These are phyloP conservation scores for Vanilla planifolia DNA, from an alignment of 106 monocot genomes.

Conservation along the genomic window DNA sequence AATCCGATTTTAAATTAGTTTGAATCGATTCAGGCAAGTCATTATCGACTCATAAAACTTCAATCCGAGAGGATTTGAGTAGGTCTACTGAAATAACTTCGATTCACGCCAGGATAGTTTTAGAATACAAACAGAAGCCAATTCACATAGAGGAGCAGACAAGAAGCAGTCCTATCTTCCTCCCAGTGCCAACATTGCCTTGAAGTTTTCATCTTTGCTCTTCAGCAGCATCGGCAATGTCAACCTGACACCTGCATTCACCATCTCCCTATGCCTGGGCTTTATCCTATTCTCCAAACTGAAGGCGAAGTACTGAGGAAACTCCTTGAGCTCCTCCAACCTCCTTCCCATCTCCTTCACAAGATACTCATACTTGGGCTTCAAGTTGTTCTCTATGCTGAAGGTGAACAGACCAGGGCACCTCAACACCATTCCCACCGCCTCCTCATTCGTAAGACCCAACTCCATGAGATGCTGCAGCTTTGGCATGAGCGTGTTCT, in stretches of 20 bases:
- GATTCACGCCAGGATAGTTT: too few species aligned
- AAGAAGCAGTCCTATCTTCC: not conserved
- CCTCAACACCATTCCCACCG: constrained; percentile 57
- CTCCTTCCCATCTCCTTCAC: constrained; percentile 43
- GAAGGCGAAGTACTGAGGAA: constrained; percentile 86
- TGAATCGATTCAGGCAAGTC: too few species aligned
- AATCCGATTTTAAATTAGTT: too few species aligned
- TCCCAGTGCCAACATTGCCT: constrained; percentile 22
- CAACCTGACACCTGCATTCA: constrained; percentile 32
- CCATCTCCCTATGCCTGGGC: constrained; percentile 44
- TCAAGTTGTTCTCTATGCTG: constrained; percentile 84
- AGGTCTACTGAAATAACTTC: too few species aligned
- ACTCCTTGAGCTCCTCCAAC: constrained; percentile 64
- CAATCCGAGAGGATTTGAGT: too few species aligned
- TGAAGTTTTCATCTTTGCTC: constrained; percentile 70
- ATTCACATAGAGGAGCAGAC: not conserved
- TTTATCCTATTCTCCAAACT: constrained; percentile 86
- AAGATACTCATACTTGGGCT: constrained; percentile 62
- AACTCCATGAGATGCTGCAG: constrained; percentile 33
- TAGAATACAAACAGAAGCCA: too few species aligned
- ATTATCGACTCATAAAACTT: too few species aligned
- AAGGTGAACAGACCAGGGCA: constrained; percentile 77
- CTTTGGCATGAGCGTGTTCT: constrained; percentile 65
- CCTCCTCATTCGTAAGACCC: constrained; percentile 44
- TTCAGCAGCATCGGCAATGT: constrained; percentile 60